Conservation (phyloP, 768 basidiomycete species). For the Pulveroboletus sp. region DNA sequence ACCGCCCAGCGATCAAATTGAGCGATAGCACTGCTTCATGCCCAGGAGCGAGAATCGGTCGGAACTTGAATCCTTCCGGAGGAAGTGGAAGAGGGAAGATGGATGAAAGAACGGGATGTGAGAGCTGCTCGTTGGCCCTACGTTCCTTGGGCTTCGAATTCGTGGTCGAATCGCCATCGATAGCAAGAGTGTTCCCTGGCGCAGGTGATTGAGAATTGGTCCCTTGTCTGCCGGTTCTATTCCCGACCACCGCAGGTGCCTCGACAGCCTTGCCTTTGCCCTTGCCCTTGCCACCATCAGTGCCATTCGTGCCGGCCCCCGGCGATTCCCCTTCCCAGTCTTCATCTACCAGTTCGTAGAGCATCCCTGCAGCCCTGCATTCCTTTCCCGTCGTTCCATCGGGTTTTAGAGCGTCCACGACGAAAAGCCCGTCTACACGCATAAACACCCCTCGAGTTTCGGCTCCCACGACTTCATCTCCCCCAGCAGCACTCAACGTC, state of each 20-base stretch:
- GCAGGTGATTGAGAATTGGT: conserved; percentile 1
- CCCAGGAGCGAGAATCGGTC: conserved; percentile 57
- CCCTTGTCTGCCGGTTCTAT: conserved; percentile 6
- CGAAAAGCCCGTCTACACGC: conserved; percentile 60
- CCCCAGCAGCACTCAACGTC: conserved; percentile 5
- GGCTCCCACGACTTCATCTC: conserved; percentile 21
- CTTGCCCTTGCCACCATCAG: conserved; percentile 25
- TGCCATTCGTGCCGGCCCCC: conserved; percentile 11
- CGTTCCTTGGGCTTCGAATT: conserved; percentile 16
- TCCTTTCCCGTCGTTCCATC: conserved; percentile 47
- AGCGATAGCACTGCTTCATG: conserved; percentile 66
- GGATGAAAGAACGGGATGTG: conserved; percentile 33
- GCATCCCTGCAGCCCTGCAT: conserved; percentile 64
- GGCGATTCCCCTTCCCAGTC: conserved; percentile 53
- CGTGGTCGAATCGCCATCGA: conserved; percentile 10
- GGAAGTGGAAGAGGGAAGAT: conserved; percentile 53
- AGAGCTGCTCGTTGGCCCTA: conserved; percentile 31
- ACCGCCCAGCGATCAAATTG: conserved; percentile 70
- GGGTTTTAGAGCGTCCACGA: conserved; percentile 48
- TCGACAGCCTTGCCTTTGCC: conserved; percentile 34
- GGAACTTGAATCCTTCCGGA: conserved; percentile 66
- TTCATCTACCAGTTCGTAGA: conserved; percentile 75
- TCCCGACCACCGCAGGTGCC: conserved; percentile 3
- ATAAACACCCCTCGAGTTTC: conserved; percentile 63
- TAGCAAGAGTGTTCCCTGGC: conserved; percentile 17